Evolutionary conservation across 805 yeast genomes (phyloP).

Genomic region (Wickerhamiella nectarea): DNA sequence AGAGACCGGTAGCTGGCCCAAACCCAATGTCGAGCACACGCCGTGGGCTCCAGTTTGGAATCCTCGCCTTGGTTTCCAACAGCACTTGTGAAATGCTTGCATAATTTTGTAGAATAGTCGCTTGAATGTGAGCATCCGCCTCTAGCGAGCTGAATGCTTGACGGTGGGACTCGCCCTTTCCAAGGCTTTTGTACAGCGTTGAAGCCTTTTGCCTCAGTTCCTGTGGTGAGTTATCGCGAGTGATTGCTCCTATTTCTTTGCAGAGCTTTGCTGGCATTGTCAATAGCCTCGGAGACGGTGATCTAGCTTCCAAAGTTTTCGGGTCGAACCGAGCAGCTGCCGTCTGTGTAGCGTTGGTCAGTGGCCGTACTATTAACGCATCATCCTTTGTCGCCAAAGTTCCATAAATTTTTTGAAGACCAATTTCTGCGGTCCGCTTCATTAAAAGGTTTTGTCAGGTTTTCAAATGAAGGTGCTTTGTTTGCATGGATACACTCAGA

Average conservation of each 20-base stretch:
- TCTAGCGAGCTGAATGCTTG: slow-evolving; percentile 27
- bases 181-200: slow-evolving; percentile 36
- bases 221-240: slow-evolving; percentile 49
- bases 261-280: slow-evolving; percentile 45
- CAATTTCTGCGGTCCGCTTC: neutral
- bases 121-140: slow-evolving; percentile 70
- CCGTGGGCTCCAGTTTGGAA: slow-evolving; percentile 41
- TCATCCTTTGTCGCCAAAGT: slow-evolving; percentile 7
- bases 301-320: slow-evolving; percentile 43
- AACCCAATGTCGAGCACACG: slow-evolving; percentile 65
- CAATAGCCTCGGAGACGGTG: slow-evolving; percentile 36
- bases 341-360: neutral
- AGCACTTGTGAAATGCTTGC: slow-evolving; percentile 55
- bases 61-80: slow-evolving; percentile 46
- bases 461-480: slow-evolving; percentile 45
- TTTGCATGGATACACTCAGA: slow-evolving; percentile 73
- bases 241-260: slow-evolving; percentile 47
- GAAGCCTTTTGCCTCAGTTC: slow-evolving; percentile 51
- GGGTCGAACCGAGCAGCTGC: slow-evolving; percentile 35
- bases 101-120: slow-evolving; percentile 69
- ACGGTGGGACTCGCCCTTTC: slow-evolving; percentile 40
- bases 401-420: slow-evolving; percentile 1
- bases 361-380: slow-evolving; percentile 7
- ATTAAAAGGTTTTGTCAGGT: neutral
- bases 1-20: slow-evolving; percentile 88